These are phyloP conservation scores for Epichloe coenophiala DNA, from an alignment of 2,329 filamentous ascomycete species.

Conservation along the genomic window DNA sequence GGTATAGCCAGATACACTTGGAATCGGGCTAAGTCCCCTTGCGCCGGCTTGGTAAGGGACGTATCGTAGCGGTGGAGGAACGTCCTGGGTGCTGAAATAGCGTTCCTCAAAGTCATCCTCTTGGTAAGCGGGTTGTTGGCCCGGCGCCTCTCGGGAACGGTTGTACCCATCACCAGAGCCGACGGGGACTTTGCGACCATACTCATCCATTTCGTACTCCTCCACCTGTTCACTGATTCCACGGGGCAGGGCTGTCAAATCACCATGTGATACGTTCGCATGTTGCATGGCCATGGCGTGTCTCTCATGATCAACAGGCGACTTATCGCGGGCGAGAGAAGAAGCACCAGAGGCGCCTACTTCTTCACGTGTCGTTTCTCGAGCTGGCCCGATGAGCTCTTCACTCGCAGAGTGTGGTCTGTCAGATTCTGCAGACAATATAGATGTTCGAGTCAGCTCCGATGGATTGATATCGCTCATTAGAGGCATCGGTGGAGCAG, in stretches of 20 bases:
- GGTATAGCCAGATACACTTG: slow-evolving; percentile 79
- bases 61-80: slow-evolving; percentile 50
- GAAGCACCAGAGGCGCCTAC: slow-evolving; percentile 47
- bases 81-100: slow-evolving; percentile 47
- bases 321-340: slow-evolving; percentile 47
- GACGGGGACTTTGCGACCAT: slow-evolving; percentile 26
- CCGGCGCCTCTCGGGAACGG: slow-evolving; percentile 14
- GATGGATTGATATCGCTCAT: slow-evolving; percentile 77
- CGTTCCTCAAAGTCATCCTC: slow-evolving; percentile 28
- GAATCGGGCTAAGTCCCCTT: slow-evolving; percentile 73
- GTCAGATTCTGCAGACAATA: slow-evolving; percentile 70
- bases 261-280: slow-evolving; percentile 46
- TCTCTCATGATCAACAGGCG: slow-evolving; percentile 35
- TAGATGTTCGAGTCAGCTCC: slow-evolving; percentile 76
- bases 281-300: slow-evolving; percentile 56
- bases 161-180: slow-evolving; percentile 32
- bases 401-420: slow-evolving; percentile 55
- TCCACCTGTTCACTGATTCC: slow-evolving; percentile 29
- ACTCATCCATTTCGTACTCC: slow-evolving; percentile 35
- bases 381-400: slow-evolving; percentile 33
- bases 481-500: slow-evolving; percentile 67
- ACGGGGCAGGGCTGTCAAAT: slow-evolving; percentile 40
- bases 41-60: slow-evolving; percentile 55
- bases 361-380: slow-evolving; percentile 47
- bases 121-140: slow-evolving; percentile 23